phyloP scores from a whole-genome alignment of 1,284 basidiomycete species.

The Malassezia cuniculi region DNA sequence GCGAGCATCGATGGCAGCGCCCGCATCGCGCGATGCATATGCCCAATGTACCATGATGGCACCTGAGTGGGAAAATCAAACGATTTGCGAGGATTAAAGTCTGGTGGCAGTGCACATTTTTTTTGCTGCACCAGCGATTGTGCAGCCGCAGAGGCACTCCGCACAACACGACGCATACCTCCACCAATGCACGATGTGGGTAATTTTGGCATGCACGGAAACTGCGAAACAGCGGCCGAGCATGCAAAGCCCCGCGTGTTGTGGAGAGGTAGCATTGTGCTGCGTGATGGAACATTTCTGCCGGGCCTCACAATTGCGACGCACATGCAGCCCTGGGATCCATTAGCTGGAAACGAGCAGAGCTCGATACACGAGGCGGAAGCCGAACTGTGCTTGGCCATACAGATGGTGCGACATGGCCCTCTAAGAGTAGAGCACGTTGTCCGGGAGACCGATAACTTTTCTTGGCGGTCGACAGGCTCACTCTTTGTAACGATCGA shows the following conservation, averaged over 20 bases:
- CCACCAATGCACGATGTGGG: too few species aligned
- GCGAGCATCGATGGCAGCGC: slow-evolving; percentile 51
- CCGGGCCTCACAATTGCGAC: slow-evolving; percentile 36
- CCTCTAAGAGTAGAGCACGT: slow-evolving; percentile 16
- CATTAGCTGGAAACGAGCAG: neutral
- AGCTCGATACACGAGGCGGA: slow-evolving; percentile 18
- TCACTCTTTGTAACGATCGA: slow-evolving; percentile 25
- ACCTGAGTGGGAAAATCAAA: slow-evolving; percentile 49
- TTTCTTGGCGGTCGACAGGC: slow-evolving; percentile 18
- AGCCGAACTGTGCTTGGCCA: slow-evolving; percentile 33
- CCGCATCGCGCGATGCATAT: slow-evolving; percentile 55
- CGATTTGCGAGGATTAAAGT: slow-evolving; percentile 40
- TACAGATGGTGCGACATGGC: slow-evolving; percentile 40
- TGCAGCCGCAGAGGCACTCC: too few species aligned
- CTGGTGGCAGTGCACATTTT: too few species aligned
- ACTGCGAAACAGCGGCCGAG: too few species aligned
- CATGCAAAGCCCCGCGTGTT: slow-evolving; percentile 24
- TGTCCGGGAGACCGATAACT: neutral
- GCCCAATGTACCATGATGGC: slow-evolving; percentile 93
- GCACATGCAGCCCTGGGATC: slow-evolving; percentile 24
- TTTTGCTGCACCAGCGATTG: too few species aligned
- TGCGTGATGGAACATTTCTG: slow-evolving; percentile 32
- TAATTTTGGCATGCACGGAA: too few species aligned
- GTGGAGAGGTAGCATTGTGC: slow-evolving; percentile 30
- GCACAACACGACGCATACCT: too few species aligned